Evolutionary conservation across 345 rosid species (phyloP).

Genomic region (Hibiscus mutabilis): DNA sequence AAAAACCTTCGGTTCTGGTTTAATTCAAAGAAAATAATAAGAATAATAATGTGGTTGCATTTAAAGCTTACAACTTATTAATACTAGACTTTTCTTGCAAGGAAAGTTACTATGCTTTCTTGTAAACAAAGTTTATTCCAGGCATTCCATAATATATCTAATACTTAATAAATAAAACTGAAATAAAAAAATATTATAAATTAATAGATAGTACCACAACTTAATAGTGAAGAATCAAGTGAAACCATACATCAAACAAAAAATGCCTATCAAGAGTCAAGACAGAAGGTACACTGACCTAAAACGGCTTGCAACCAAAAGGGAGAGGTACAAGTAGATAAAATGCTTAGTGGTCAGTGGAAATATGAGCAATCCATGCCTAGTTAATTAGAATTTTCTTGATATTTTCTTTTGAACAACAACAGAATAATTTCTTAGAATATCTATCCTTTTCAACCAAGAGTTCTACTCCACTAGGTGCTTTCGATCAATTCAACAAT

Average conservation of each 20-base stretch:
- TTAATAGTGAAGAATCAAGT: not conserved
- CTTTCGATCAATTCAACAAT: not conserved
- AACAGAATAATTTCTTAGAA: not conserved
- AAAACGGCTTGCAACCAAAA: not conserved
- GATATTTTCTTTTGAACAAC: not conserved
- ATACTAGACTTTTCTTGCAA: too few species aligned
- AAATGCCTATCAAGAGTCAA: not conserved
- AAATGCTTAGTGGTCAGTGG: not conserved
- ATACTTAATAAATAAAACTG: too few species aligned
- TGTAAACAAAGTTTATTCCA: too few species aligned
- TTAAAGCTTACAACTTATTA: too few species aligned
- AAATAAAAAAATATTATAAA: too few species aligned
- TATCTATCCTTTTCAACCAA: not conserved
- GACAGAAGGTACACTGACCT: not conserved
- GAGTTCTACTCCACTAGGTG: not conserved
- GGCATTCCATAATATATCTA: too few species aligned
- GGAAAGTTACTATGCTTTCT: too few species aligned
- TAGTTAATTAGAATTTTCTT: not conserved
- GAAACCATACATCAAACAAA: not conserved
- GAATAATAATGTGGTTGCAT: too few species aligned
- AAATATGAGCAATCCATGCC: not conserved
- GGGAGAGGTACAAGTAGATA: not conserved
- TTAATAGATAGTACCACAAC: not conserved
- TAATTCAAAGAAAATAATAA: too few species aligned
- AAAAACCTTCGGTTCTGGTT: too few species aligned